Percentiles rank a stretch among this genome's conserved stretches.
phyloP scores from a whole-genome alignment of 768 basidiomycete species.

The Brasilioporus rufonigricans region DNA sequence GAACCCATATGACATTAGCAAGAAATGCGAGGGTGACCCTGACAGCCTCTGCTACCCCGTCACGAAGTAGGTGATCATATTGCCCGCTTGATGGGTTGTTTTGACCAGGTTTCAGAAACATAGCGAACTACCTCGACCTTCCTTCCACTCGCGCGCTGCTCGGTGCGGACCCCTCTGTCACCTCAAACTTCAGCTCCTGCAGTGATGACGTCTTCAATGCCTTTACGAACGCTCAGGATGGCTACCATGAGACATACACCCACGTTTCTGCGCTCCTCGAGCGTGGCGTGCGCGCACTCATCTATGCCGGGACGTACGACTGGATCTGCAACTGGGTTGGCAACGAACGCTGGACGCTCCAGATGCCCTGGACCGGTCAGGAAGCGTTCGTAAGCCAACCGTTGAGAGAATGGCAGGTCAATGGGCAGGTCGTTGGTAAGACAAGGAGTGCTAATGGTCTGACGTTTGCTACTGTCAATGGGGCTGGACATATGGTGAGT shows the following conservation, averaged over 20 bases:
- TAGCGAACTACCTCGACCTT: slow-evolving; percentile 60
- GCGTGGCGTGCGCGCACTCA: slow-evolving; percentile 68
- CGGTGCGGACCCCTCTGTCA: slow-evolving; percentile 55
- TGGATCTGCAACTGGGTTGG: slow-evolving; percentile 82
- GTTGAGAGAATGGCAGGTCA: slow-evolving; percentile 59
- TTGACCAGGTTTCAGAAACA: slow-evolving; percentile 39
- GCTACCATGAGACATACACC: slow-evolving; percentile 29
- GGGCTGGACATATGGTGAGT: slow-evolving; percentile 75
- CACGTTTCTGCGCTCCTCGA: slow-evolving; percentile 59
- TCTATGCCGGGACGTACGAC: slow-evolving; percentile 74
- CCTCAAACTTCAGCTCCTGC: slow-evolving; percentile 41
- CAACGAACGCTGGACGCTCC: slow-evolving; percentile 74
- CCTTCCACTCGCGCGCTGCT: slow-evolving; percentile 51
- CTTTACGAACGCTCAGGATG: slow-evolving; percentile 49
- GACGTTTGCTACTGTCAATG: slow-evolving; percentile 63
- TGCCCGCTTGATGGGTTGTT: neutral
- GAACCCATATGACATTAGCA: slow-evolving; percentile 71
- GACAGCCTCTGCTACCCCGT: slow-evolving; percentile 51
- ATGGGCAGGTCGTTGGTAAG: slow-evolving; percentile 47
- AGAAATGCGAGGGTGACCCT: slow-evolving; percentile 50
- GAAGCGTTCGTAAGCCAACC: slow-evolving; percentile 45
- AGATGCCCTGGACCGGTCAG: slow-evolving; percentile 69
- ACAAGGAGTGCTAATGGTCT: slow-evolving; percentile 58
- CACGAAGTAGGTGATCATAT: slow-evolving; percentile 34
- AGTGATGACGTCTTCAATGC: slow-evolving; percentile 42